These are phyloP conservation scores for Meira nashicola DNA, from an alignment of 1,284 basidiomycete genomes.

Conservation along the genomic window DNA sequence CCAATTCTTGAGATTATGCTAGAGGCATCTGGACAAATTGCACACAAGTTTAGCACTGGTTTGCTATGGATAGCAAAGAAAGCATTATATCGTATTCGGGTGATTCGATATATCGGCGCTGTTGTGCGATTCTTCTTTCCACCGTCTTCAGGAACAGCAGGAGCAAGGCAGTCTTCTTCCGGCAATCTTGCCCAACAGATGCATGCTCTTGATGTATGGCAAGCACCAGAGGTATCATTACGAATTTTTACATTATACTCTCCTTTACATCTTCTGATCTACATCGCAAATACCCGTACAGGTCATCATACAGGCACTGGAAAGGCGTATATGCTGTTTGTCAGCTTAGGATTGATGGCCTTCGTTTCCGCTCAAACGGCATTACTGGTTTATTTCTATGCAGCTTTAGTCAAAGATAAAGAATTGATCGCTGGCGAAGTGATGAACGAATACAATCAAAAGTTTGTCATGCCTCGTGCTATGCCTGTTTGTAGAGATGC, in stretches of 20 bases:
- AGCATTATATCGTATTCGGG: conserved; percentile 2
- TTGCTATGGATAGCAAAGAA: neutral
- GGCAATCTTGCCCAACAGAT: conserved; percentile 10
- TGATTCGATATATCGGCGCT: conserved; percentile 5
- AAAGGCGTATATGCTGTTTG: too few relatives aligned
- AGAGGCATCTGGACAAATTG: neutral
- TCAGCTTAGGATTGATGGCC: conserved; percentile 17
- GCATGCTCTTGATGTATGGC: conserved; percentile 17
- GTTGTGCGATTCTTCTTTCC: conserved; percentile 5
- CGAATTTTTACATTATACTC: conserved; percentile 7
- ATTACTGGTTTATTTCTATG: conserved; percentile 25
- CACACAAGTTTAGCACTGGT: neutral
- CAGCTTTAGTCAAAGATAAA: conserved; percentile 32
- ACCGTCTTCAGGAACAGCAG: neutral
- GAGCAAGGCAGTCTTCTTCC: neutral
- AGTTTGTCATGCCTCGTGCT: conserved; percentile 32
- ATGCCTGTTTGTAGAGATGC: conserved; percentile 33
- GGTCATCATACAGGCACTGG: conserved; percentile 10
- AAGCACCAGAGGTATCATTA: conserved; percentile 12
- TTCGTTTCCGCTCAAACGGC: conserved; percentile 22
- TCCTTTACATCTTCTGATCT: conserved; percentile 6
- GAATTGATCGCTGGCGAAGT: conserved; percentile 30
- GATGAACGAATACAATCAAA: conserved; percentile 37
- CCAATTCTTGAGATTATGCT: neutral
- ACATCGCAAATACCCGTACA: neutral